A percentile compares a stretch with the other conserved stretches of the same genome.
Evolutionary conservation across 306 rosid genomes (phyloP).

Genomic region (Mimosa pudica): DNA sequence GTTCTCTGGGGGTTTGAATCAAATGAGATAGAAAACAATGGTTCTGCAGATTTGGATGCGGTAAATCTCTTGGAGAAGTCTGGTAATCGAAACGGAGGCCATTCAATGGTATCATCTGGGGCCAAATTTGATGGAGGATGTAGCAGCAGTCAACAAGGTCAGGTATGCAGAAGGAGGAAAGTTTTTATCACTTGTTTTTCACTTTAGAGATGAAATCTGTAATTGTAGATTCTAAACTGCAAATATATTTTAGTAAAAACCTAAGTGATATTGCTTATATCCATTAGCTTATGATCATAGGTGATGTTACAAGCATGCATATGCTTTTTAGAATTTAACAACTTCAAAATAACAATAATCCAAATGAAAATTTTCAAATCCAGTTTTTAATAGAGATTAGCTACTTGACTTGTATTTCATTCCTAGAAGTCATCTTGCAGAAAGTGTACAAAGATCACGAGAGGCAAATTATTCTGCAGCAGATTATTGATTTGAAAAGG

Average conservation of each 20-base stretch:
- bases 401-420: too few relatives aligned
- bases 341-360: too few relatives aligned
- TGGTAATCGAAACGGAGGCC: slow-evolving; percentile 20
- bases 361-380: too few relatives aligned
- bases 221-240: slow-evolving; percentile 4
- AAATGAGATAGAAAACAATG: slow-evolving; percentile 50
- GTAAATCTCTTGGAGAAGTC: slow-evolving; percentile 34
- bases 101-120: slow-evolving; percentile 29
- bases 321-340: too few relatives aligned
- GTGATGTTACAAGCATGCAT: too few relatives aligned
- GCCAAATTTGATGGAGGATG: slow-evolving; percentile 43
- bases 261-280: too few relatives aligned
- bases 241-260: neutral
- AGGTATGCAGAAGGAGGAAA: slow-evolving; percentile 47
- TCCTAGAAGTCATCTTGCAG: slow-evolving; percentile 43
- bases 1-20: slow-evolving; percentile 70
- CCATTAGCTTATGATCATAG: too few relatives aligned
- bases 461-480: slow-evolving; percentile 58
- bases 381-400: too few relatives aligned
- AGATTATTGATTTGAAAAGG: slow-evolving; percentile 69
- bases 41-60: slow-evolving; percentile 46
- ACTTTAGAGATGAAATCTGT: neutral
- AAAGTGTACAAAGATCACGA: slow-evolving; percentile 42
- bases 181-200: slow-evolving; percentile 11
- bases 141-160: slow-evolving; percentile 48